Evolutionary conservation across 2,329 filamentous ascomycete genomes (phyloP).

Genomic region (Fusarium buxicola): DNA sequence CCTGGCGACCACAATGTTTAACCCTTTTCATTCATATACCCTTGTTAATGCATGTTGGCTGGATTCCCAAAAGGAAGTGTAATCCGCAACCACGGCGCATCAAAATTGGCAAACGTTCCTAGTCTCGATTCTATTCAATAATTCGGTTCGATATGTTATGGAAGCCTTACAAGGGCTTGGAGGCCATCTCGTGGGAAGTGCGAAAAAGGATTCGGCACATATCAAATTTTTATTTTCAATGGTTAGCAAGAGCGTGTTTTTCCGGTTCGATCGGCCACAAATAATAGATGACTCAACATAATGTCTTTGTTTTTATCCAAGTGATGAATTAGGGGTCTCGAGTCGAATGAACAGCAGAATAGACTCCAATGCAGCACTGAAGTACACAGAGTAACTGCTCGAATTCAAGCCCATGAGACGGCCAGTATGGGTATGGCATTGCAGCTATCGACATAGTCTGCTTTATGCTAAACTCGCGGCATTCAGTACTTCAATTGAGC

Average conservation of each 20-base stretch:
- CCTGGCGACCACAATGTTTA: slow-evolving; percentile 44
- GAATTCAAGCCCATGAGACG: no score
- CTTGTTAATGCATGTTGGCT: slow-evolving; percentile 39
- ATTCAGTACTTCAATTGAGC: background rate
- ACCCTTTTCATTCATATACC: slow-evolving; percentile 11
- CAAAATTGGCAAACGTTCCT: slow-evolving; percentile 38
- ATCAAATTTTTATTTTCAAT: slow-evolving; percentile 18
- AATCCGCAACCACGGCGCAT: slow-evolving; percentile 39
- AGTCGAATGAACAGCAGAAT: no score
- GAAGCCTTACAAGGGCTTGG: slow-evolving; percentile 9
- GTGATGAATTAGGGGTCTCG: background rate
- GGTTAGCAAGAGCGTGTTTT: slow-evolving; percentile 30
- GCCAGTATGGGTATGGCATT: no score
- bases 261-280: slow-evolving; percentile 21
- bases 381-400: no score
- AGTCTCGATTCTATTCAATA: slow-evolving; percentile 27
- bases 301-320: background rate
- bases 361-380: no score
- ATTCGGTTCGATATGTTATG: slow-evolving; percentile 30
- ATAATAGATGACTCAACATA: slow-evolving; percentile 27
- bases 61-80: slow-evolving; percentile 20
- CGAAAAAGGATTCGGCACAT: slow-evolving; percentile 21
- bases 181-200: slow-evolving; percentile 9
- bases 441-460: no score
- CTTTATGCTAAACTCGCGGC: no score